Base-by-base conservation (phyloP, 805 yeast species). In the Lipomyces chichibuensis region DNA sequence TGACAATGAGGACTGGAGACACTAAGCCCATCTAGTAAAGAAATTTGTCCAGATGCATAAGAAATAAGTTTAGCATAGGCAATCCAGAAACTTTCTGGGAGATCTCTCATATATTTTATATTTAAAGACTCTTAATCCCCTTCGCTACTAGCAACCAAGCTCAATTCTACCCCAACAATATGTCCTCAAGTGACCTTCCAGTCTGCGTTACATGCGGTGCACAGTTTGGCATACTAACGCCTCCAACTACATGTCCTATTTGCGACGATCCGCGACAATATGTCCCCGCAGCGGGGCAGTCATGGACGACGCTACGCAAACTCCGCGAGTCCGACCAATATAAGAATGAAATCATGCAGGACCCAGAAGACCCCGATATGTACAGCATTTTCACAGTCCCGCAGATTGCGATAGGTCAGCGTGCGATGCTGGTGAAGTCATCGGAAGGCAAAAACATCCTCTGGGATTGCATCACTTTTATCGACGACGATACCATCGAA, bases 361-460 rank as follows among this genome's bases (percentile, higher is more conserved):
- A 49, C 35, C 46, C 57, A 11, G 23, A 37, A 43, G 67, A 65
- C n/a, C 54, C 66, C 7, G 53, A 61, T 27, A n/a, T 71, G 43
- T 62, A 66, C 58, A 55, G 65, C 17, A 65, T 71, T 3, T 57
- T 53, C 52, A 71, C 73, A 33, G 58, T 37, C 6, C 73, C 73
- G 8, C 59, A 37, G 46, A 17, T 71, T n/a, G 72, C 72, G 13
- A 71, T 71, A 39, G 71, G 72, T 43, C 73, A 71, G 55, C 67
- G 72, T 14, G 72, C 71, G 29, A 65, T 71, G 43, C 55, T 71
- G 29, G 58, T 71, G 59, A 37, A 65, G 52, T 61, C 70, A 4
- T 53, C 63, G 27, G 65, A 64, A 20, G 72, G 72, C 14, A 59
- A 63, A 17, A 70, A 70, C 43, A 59, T 71, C 3, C 43, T 71